phyloP scores from a whole-genome alignment of 1,139 yeast genomes.

The Geotrichum klebahnii region DNA sequence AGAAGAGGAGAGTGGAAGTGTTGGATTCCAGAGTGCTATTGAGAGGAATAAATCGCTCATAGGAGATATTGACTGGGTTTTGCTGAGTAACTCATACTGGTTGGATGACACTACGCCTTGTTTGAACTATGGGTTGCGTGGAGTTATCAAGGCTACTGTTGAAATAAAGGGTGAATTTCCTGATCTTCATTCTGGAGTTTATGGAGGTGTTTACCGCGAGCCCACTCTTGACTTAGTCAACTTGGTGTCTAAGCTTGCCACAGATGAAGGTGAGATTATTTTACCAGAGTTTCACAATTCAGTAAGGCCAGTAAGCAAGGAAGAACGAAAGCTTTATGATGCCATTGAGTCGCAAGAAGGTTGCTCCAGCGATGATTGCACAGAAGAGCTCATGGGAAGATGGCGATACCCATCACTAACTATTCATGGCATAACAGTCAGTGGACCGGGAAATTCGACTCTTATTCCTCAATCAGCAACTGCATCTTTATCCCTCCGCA shows the following conservation, averaged over 20 bases:
- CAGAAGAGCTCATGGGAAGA: slow-evolving; percentile 54
- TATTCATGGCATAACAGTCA: slow-evolving; percentile 76
- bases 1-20: slow-evolving; percentile 90
- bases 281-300: slow-evolving; percentile 70
- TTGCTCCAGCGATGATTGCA: not conserved
- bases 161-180: slow-evolving; percentile 67
- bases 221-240: slow-evolving; percentile 85
- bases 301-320: slow-evolving; percentile 52
- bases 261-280: slow-evolving; percentile 52
- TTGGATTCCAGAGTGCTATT: slow-evolving; percentile 72
- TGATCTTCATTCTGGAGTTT: slow-evolving; percentile 93
- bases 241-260: slow-evolving; percentile 59
- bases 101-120: slow-evolving; percentile 85
- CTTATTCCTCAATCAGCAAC: slow-evolving; percentile 80
- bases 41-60: slow-evolving; percentile 48
- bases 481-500: slow-evolving; percentile 74
- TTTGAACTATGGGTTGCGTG: slow-evolving; percentile 87
- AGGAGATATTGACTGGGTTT: slow-evolving; percentile 78
- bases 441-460: slow-evolving; percentile 87
- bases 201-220: slow-evolving; percentile 86
- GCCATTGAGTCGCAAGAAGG: slow-evolving; percentile 51
- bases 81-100: slow-evolving; percentile 92
- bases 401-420: slow-evolving; percentile 93
- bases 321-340: slow-evolving; percentile 58
- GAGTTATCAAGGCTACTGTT: slow-evolving; percentile 78